phyloP scores from a whole-genome alignment of 2,329 filamentous ascomycete species.

The Trichoderma sp. region DNA sequence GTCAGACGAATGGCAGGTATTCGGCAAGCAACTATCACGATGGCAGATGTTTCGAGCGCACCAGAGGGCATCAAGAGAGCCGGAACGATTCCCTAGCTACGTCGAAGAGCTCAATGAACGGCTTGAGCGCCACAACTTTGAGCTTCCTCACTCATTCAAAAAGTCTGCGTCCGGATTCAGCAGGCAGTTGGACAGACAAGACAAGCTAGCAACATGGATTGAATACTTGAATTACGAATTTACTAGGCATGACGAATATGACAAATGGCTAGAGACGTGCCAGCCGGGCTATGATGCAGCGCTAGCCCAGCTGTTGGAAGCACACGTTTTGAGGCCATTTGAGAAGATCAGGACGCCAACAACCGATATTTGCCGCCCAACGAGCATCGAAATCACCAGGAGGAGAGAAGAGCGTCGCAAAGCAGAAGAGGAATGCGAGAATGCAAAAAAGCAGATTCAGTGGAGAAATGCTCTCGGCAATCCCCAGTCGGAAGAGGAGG shows the following conservation, averaged over 20 bases:
- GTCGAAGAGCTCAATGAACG: conserved; percentile 22
- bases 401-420: conserved; percentile 17
- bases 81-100: neutral
- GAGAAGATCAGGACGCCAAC: conserved; percentile 9
- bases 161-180: conserved; percentile 11
- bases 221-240: conserved; percentile 27
- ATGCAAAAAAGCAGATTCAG: neutral
- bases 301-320: neutral
- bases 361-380: conserved; percentile 23
- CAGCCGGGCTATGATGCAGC: conserved; percentile 22
- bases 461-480: neutral
- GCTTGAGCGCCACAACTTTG: conserved; percentile 21
- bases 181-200: conserved; percentile 9
- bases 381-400: conserved; percentile 17
- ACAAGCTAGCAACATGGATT: conserved; percentile 26
- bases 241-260: conserved; percentile 23
- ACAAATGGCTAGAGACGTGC: conserved; percentile 22
- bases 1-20: conserved; percentile 26
- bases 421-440: conserved; percentile 6
- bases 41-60: conserved; percentile 25
- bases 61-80: conserved; percentile 10
- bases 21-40: conserved; percentile 23
- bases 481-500: conserved; percentile 5
- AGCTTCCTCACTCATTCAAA: conserved; percentile 5
- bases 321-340: conserved; percentile 11